phyloP scores from a whole-genome alignment of 2,329 filamentous ascomycete genomes.

The Neophaeococcomyces aloes region DNA sequence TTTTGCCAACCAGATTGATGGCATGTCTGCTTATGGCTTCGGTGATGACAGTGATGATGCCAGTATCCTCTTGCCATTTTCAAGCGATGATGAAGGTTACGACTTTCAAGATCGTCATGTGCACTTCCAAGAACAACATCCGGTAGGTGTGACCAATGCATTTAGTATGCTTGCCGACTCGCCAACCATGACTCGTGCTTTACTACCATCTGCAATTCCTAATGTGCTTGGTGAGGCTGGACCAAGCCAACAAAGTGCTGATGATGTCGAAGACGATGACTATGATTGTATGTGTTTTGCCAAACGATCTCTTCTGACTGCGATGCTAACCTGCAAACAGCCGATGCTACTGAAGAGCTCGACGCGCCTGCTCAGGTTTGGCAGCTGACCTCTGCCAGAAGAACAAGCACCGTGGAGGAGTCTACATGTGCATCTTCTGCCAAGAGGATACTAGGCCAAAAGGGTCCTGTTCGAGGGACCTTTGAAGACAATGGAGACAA shows the following conservation, averaged over 20 bases:
- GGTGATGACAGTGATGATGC: conserved; percentile 27
- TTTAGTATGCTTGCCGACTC: conserved; percentile 17
- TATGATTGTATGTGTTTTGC: conserved; percentile 8
- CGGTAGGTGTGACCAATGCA: conserved; percentile 10
- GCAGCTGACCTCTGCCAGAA: not conserved
- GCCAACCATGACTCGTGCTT: conserved; percentile 20
- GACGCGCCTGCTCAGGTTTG: conserved; percentile 32
- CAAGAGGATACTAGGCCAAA: conserved; percentile 32
- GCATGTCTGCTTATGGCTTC: conserved; percentile 22
- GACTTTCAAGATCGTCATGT: conserved; percentile 49
- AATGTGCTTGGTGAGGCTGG: conserved; percentile 23
- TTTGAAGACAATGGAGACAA: conserved; percentile 40
- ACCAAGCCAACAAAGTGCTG: conserved; percentile 51
- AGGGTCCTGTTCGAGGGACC: conserved; percentile 38
- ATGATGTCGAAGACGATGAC: conserved; percentile 32
- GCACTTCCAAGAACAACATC: conserved; percentile 46
- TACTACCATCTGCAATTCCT: conserved; percentile 20
- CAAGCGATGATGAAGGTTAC: conserved; percentile 26
- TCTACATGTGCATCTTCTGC: conserved; percentile 6
- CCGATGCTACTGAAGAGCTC: conserved; percentile 44
- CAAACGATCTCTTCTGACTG: not conserved
- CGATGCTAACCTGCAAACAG: conserved; percentile 35
- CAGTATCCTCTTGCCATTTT: conserved; percentile 19
- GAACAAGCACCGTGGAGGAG: conserved; percentile 30
- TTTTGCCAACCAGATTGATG: conserved; percentile 22